Percentiles rank a stretch among this genome's conserved stretches.
phyloP scores from a whole-genome alignment of 2,329 filamentous ascomycete species.

The Talaromyces sp. region DNA sequence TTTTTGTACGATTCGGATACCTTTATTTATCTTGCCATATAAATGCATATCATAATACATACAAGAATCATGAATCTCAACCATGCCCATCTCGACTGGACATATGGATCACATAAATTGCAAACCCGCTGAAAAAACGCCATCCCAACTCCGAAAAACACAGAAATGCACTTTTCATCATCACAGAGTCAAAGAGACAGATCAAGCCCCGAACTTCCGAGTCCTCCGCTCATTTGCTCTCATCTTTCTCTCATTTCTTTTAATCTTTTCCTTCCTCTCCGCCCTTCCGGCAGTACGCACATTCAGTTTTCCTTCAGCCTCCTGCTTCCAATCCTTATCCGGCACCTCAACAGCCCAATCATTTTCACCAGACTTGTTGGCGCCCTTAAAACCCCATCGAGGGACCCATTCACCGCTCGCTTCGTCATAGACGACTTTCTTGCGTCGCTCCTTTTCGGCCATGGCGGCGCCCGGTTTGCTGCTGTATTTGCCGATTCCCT shows the following conservation, averaged over 20 bases:
- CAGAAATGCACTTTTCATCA: constrained; percentile 17
- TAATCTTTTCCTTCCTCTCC: constrained; percentile 66
- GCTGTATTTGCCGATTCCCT: constrained; percentile 85
- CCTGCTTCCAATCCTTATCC: constrained; percentile 67
- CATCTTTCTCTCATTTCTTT: constrained; percentile 62
- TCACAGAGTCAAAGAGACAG: not conserved
- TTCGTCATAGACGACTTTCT: constrained; percentile 80
- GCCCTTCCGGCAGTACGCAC: constrained; percentile 63
- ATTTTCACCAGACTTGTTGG: constrained; percentile 77
- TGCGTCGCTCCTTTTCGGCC: constrained; percentile 63
- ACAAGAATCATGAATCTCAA: not conserved
- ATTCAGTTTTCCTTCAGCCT: constrained; percentile 59
- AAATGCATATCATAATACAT: constrained; percentile 7
- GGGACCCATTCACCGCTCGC: constrained; percentile 81
- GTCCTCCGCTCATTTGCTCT: constrained; percentile 61
- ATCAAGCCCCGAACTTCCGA: constrained; percentile 28
- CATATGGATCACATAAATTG: not conserved
- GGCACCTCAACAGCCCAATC: constrained; percentile 94
- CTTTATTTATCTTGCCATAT: not conserved
- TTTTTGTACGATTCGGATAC: not conserved
- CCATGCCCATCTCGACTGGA: not conserved
- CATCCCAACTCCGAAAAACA: not conserved
- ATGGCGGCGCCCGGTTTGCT: constrained; percentile 52
- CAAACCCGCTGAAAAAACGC: constrained; percentile 12
- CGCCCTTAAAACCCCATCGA: constrained; percentile 91